Evolutionary conservation across 2,329 filamentous ascomycete species (phyloP), one percentile per base, ranked within the genome.

Genomic region (Nectriaceae sp.): DNA sequence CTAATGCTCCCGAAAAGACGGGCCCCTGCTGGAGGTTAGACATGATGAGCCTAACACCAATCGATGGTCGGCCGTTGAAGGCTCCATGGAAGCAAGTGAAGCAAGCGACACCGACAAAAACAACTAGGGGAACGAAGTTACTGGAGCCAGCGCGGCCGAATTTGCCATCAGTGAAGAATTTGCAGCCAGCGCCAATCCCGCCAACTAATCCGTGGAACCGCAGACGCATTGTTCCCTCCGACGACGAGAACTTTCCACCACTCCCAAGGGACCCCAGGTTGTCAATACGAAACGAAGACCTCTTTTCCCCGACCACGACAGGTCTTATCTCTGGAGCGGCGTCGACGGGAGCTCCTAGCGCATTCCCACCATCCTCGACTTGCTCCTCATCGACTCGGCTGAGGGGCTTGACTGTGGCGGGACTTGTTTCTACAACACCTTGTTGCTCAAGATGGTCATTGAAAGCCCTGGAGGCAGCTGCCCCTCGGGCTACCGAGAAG

Each of bases 111-210:
- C n/a, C n/a, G n/a, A n/a, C n/a, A n/a, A n/a, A n/a, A n/a, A n/a
- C n/a, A n/a, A n/a, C n/a, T n/a, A n/a, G n/a, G n/a, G n/a, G n/a
- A n/a, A n/a, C n/a, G n/a, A n/a, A n/a, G n/a, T n/a, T n/a, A n/a
- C n/a, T n/a, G 24, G 13, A 29, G 24, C 24, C 24, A 13, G 13
- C 6, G 24, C 24, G 6, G 13, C 13, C 24, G 24, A 29, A 6
- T 29, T 13, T 29, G 24, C 24, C 24, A 13, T 6, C 24, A 6
- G 6, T 29, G 24, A 29, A 29, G 24, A 29, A 29, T 29, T 13
- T 29, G 6, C 62, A 56, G 21, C 67, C 66, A 26, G 66, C 67
- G 4, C 68, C 65, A 3, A 66, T 66, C 5, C 67, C 67, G 5
- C 66, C 60, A 39, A 53, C 52, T 4, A 70, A 67, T 46, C 67